Percentiles rank a stretch among this genome's conserved stretches.
phyloP scores from a whole-genome alignment of 2,329 filamentous ascomycete species.

The Ophiocordyceps camponoti-floridani region DNA sequence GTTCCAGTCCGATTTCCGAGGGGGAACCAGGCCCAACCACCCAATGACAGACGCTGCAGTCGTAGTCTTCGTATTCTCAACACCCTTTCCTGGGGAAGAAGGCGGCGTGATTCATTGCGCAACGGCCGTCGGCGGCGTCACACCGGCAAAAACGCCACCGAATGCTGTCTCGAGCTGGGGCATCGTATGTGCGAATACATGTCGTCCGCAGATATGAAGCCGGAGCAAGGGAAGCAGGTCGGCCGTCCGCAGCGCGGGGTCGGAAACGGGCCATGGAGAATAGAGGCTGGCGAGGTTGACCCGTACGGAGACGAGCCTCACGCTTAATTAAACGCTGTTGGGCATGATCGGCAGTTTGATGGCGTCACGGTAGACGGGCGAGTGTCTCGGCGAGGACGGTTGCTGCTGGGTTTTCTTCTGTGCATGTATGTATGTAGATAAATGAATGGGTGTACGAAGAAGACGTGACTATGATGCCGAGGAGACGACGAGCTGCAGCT shows the following conservation, averaged over 20 bases:
- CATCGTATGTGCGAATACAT: background rate
- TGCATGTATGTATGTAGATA: too few relatives aligned
- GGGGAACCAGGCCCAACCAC: background rate
- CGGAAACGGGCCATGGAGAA: background rate
- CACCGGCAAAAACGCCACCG: background rate
- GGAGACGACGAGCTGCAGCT: background rate
- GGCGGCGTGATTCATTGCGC: background rate
- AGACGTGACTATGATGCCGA: too few relatives aligned
- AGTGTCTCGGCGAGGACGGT: too few relatives aligned
- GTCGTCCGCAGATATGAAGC: too few relatives aligned
- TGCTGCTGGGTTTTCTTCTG: background rate
- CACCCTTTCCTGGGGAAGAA: background rate
- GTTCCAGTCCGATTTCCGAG: background rate
- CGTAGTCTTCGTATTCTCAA: background rate
- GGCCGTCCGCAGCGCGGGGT: too few relatives aligned
- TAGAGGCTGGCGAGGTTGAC: too few relatives aligned
- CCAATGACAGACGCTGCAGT: too few relatives aligned
- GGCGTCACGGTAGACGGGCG: too few relatives aligned
- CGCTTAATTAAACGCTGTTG: background rate
- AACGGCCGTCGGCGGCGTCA: background rate
- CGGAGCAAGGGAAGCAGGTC: too few relatives aligned
- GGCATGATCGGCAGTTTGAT: background rate
- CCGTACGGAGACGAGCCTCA: background rate
- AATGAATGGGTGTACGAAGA: too few relatives aligned
- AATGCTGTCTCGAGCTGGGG: background rate